Evolutionary conservation across 129 eudicot species (phyloP), one percentile per base, ranked within the genome.

Genomic region (Gnaphalium uliginosum): DNA sequence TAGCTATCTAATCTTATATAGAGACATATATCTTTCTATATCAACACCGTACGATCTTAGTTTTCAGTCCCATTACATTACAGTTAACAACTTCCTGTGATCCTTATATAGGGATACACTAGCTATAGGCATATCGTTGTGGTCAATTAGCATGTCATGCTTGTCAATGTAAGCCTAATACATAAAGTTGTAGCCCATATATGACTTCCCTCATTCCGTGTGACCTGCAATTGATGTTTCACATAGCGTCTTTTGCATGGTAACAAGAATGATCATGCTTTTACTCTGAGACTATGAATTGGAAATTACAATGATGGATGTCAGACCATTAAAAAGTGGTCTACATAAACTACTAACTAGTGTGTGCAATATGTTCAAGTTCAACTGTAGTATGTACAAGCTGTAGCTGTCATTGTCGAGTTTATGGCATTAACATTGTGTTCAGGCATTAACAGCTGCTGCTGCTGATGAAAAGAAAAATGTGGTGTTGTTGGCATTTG

Each of bases 391-490:
- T 66, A 25, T 72, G 56, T 54, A 54, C 23, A 43, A 10, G 3
- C 11, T 43, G 50, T 43, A 43, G 50, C 39, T n/a, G 30, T 18
- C 53, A 46, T 23, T 21, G 30, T 46, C 58, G 64, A 18, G 69
- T 61, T 68, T 29, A 58, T 6, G 5, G 19, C 37, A 2, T 51
- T 76, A 35, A 48, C 21, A 41, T 25, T 46, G 70, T 79, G 81
- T 25, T 25, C 77, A 94, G 99, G 96, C 93, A 51, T 89, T 95
- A 64, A 91, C 99, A 39, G 86, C 93, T 76, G 99, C 99, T 81
- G 99, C 96, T 9, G 99, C 97, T 74, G 97, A 91, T 87, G 96
- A 95, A 84, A 85, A 97, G 86, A 95, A 95, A 86, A 95, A 89
- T 70, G 87, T 95, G 41, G 99, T 95, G 59, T 81, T 91, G 86